Base-by-base conservation (phyloP, 2,329 filamentous ascomycete species). In the Iodosphaeria phyllophila region DNA sequence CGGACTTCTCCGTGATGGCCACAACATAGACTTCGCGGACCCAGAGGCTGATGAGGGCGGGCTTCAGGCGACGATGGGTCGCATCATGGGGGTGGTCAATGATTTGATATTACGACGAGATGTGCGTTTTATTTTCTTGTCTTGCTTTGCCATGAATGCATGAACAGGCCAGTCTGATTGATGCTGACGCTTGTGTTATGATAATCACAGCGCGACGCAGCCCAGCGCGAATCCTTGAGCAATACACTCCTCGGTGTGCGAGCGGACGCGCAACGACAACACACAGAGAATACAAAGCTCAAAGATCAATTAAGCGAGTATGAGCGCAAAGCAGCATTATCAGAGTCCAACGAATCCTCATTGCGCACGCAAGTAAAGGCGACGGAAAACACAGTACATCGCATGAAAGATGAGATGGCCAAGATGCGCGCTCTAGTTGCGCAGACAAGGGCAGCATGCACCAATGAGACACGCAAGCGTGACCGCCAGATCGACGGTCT, bases 21-120 rank as follows among this genome's bases (percentile, higher is more conserved):
- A 75, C 39, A 58, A 55, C 20, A 78, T 98, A 49, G 74, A 93
- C 47, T 98, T 98, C 47, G 72, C 77, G 31, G 58, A 69, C 32
- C 74, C 78, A 6, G 67, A 67, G 33, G 63, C 60, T 30, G 66
- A 73, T 33, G 61, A 62, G 11, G 67, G 65, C 11, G 59, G 67
- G 18, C 63, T 59, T 20, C 44, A 47, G 13, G 66, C 64, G 25
- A 78, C 77, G 11, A 86, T 89, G 72, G 75, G 77, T 12, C 69
- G 72, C 35, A 74, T 95, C 38, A 92, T 98, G 53, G 78, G 86
- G 43, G 64, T 98, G 13, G 71, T 98, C 24, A 92, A 98, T 49
- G 89, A 98, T 44, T 52, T 98, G 37, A 80, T 98, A 30, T 48
- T 93, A 31, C 69, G 84, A 36, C 70, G 84, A 57, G 89, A 98